Evolutionary conservation across 352 stramenopile species (phyloP), one percentile per base, ranked within the genome.

Genomic region (Blastocystis sp.): DNA sequence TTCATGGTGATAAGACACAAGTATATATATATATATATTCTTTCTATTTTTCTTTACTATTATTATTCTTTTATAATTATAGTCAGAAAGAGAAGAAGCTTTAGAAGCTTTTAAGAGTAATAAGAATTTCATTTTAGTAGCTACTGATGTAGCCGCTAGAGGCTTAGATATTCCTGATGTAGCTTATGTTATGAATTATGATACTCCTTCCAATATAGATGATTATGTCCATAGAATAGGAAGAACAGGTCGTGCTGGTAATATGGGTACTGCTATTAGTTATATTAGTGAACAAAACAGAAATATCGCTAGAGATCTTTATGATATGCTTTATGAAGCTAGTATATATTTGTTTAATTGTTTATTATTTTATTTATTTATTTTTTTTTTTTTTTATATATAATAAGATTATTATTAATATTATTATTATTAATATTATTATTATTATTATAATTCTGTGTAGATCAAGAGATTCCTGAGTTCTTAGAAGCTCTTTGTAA

Each of bases 161-260:
- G 92, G 92, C 72, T 75, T 99, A n/a, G 91, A 98, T 76, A 95
- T 98, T 70, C 82, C 80, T 42, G 80, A 93, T 70, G 85, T 98
- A 44, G 91, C 82, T 1, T 70, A 81, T 39, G 81, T 92, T 6
- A 88, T 97, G 58, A 95, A 96, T 70, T 96, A 93, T 68, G 88
- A 97, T 73, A 76, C 94, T 54, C 86, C 91, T 28, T 93, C 80
- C 69, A 95, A 93, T 79, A 94, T 95, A 64, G 88, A 96, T 55
- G 82, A 92, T 72, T 97, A 98, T 71, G 88, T 96, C 5, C 91
- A 97, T 72, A 78, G 91, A 70, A 96, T 97, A 72, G 92, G 92
- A 65, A 84, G 91, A 81, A 98, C 92, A 9, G 91, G 90, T 35
- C 83, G 92, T 80, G 89, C 92, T 41, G 91, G 92, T 68, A 96